phyloP scores from a whole-genome alignment of 2,329 filamentous ascomycete genomes.

The Hyphodiscus sp. region DNA sequence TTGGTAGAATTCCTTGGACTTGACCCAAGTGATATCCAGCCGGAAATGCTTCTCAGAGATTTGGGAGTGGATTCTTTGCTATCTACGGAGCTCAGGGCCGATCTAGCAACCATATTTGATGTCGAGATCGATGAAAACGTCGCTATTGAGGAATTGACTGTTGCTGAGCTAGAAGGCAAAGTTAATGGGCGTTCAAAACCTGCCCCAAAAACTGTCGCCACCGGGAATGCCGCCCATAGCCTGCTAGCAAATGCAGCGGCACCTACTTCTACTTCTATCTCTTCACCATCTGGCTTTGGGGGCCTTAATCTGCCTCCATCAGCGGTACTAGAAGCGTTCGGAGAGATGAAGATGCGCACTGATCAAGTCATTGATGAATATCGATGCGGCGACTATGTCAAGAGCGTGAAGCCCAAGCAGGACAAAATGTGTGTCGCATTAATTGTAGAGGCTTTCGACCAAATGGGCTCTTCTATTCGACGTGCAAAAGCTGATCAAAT shows the following conservation, averaged over 20 bases:
- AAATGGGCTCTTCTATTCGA: conserved; percentile 25
- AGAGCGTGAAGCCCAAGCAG: conserved; percentile 24
- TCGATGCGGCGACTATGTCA: conserved; percentile 20
- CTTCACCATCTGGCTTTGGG: not conserved
- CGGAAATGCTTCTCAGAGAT: no score
- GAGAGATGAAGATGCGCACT: conserved; percentile 7
- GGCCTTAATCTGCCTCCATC: not conserved
- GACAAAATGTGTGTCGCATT: conserved; percentile 27
- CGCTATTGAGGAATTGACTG: not conserved
- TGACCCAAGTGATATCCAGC: no score
- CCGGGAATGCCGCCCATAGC: not conserved
- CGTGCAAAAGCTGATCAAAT: conserved; percentile 16
- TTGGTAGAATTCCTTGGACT: no score
- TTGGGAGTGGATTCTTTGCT: no score
- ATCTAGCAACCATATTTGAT: not conserved
- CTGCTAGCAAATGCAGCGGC: not conserved
- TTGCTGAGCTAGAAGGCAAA: not conserved
- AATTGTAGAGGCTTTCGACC: conserved; percentile 28
- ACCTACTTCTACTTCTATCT: not conserved
- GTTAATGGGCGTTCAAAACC: not conserved
- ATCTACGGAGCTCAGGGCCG: not conserved
- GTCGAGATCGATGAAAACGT: not conserved
- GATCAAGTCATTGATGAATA: conserved; percentile 13
- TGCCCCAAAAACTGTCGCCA: not conserved
- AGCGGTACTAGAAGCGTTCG: conserved; percentile 9